These are phyloP conservation scores for Boletus bicolor DNA, from an alignment of 768 basidiomycete species.

Conservation along the genomic window DNA sequence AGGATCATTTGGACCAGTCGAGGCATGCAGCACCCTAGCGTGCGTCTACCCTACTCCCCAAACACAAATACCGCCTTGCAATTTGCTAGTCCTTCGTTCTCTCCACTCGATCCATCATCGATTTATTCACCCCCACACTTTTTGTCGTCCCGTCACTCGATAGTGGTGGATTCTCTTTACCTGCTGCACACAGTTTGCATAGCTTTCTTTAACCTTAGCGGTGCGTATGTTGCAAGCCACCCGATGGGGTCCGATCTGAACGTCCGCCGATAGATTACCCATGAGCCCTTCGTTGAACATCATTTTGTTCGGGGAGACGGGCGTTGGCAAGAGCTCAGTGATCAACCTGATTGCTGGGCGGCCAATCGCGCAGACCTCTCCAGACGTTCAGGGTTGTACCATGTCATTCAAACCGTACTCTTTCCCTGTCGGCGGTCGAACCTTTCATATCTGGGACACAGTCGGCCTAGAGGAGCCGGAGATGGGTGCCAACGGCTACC, in stretches of 20 bases:
- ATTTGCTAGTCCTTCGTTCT: background rate
- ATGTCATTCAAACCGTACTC: slow-evolving; percentile 31
- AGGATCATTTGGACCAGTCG: slow-evolving; percentile 16
- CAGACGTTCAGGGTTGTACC: slow-evolving; percentile 37
- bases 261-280: slow-evolving; percentile 5
- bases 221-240: slow-evolving; percentile 6
- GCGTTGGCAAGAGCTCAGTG: slow-evolving; percentile 35
- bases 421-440: slow-evolving; percentile 15
- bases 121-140: background rate
- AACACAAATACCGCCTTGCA: slow-evolving; percentile 18
- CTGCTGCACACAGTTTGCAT: background rate
- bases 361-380: slow-evolving; percentile 22
- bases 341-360: slow-evolving; percentile 33
- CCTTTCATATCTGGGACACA: slow-evolving; percentile 33
- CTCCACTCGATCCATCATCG: slow-evolving; percentile 3
- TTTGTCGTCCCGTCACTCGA: background rate
- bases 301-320: slow-evolving; percentile 45
- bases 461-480: slow-evolving; percentile 34
- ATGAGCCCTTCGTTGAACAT: slow-evolving; percentile 33
- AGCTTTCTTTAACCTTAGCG: background rate
- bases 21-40: slow-evolving; percentile 3
- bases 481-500: slow-evolving; percentile 24
- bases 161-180: background rate
- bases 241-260: slow-evolving; percentile 20
- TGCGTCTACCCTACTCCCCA: background rate